Evolutionary conservation across 2,329 filamentous ascomycete genomes (phyloP).

Genomic region (Helotiales sp.): DNA sequence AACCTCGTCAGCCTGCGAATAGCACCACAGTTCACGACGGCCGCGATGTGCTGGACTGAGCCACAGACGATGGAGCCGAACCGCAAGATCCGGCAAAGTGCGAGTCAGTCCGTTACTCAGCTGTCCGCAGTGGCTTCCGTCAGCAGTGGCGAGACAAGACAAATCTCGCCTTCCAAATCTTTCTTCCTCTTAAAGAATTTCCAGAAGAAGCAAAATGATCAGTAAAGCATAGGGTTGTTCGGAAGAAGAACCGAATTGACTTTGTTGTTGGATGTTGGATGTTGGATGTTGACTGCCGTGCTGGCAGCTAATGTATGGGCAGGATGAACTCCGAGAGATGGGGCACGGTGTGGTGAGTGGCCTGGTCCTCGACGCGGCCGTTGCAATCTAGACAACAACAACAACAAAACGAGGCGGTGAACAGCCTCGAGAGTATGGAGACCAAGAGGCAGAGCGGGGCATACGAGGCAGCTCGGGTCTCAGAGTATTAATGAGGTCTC

Average conservation of each 20-base stretch:
- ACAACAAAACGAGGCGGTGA: conserved; percentile 24
- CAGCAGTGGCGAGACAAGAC: background rate
- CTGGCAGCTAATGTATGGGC: background rate
- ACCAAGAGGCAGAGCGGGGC: background rate
- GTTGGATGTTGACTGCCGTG: background rate
- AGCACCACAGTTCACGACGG: background rate
- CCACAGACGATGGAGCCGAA: background rate
- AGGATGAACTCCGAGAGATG: background rate
- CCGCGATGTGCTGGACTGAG: background rate
- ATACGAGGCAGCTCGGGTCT: conserved; percentile 10
- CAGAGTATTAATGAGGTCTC: conserved; percentile 13
- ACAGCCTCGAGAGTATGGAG: conserved; percentile 9
- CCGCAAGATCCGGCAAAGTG: background rate
- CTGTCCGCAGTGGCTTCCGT: conserved; percentile 1
- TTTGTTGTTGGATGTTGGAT: conserved; percentile 2
- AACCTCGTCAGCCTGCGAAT: background rate
- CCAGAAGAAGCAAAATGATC: conserved; percentile 3
- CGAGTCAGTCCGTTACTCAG: background rate
- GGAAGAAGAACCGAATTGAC: background rate
- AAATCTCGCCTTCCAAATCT: background rate
- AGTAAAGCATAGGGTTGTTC: background rate
- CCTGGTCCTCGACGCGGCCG: background rate
- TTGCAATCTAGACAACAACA: background rate
- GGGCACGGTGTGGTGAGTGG: background rate
- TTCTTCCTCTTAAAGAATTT: background rate